phyloP scores from a whole-genome alignment of 2,329 filamentous ascomycete genomes.

The Magnaporthiopsis incrustans region DNA sequence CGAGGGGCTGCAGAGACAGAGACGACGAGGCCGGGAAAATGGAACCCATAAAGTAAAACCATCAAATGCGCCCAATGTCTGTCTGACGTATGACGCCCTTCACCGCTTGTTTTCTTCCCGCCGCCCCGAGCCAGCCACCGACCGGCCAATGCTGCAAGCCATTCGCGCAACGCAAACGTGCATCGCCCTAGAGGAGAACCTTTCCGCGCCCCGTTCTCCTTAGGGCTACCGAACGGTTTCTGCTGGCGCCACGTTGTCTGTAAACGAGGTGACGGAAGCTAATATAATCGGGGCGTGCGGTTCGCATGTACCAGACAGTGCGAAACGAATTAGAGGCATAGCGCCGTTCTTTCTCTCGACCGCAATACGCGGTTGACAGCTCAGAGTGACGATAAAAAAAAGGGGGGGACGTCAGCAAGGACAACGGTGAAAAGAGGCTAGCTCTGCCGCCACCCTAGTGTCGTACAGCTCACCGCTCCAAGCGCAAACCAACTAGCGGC shows the following conservation, averaged over 20 bases:
- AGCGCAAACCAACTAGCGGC: not conserved
- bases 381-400: not conserved
- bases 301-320: not conserved
- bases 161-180: too few relatives aligned
- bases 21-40: too few relatives aligned
- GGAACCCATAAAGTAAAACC: too few relatives aligned
- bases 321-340: not conserved
- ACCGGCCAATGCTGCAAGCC: too few relatives aligned
- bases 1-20: not conserved
- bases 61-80: not conserved
- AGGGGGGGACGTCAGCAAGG: too few relatives aligned
- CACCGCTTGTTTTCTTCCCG: not conserved
- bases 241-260: not conserved
- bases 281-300: not conserved
- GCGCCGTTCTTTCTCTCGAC: not conserved
- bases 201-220: not conserved
- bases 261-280: not conserved
- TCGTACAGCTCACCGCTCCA: not conserved
- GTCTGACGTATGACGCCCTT: not conserved
- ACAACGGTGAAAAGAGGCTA: not conserved
- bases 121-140: too few relatives aligned
- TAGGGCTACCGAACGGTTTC: not conserved
- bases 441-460: not conserved
- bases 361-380: not conserved
- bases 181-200: too few relatives aligned